phyloP scores from a whole-genome alignment of 2,329 filamentous ascomycete genomes.

The Dendryphion nanum region DNA sequence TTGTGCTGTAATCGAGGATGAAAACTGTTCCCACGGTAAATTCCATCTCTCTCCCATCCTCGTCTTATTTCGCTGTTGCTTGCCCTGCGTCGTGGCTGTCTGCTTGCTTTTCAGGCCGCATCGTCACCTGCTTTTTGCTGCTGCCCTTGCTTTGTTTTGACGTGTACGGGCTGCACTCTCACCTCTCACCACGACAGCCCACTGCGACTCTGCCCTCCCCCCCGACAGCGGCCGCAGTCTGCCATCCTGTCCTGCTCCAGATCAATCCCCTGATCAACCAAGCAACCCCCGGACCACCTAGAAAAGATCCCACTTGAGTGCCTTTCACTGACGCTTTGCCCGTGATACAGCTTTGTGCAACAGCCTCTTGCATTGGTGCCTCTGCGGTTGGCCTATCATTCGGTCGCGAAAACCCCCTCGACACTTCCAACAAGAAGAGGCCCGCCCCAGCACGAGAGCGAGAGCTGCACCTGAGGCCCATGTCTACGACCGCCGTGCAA shows the following conservation, averaged over 20 bases:
- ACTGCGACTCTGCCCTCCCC: constrained; percentile 10
- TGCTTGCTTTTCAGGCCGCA: constrained; percentile 3
- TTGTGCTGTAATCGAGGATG: constrained; percentile 41
- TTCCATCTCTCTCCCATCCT: constrained; percentile 13
- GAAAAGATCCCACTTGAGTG: constrained; percentile 19
- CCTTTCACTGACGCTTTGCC: constrained; percentile 37
- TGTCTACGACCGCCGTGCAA: constrained; percentile 26
- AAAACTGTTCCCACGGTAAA: constrained; percentile 48
- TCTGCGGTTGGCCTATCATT: constrained; percentile 59
- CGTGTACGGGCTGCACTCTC: constrained; percentile 16
- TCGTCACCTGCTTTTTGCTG: constrained; percentile 2
- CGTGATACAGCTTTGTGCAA: constrained; percentile 58
- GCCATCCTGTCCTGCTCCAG: constrained; percentile 18
- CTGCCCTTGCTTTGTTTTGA: constrained; percentile 32
- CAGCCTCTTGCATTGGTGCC: constrained; percentile 60
- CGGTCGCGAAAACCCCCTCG: constrained; percentile 49
- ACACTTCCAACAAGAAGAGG: constrained; percentile 41
- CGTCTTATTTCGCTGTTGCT: neutral
- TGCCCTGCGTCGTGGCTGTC: neutral
- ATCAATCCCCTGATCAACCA: neutral
- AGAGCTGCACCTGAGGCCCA: constrained; percentile 23
- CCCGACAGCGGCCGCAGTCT: constrained; percentile 23
- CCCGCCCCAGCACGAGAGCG: constrained; percentile 29
- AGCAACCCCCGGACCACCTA: constrained; percentile 15
- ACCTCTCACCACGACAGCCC: neutral